Base-by-base conservation (phyloP, 306 rosid genomes). In the Leucaena leucocephala region DNA sequence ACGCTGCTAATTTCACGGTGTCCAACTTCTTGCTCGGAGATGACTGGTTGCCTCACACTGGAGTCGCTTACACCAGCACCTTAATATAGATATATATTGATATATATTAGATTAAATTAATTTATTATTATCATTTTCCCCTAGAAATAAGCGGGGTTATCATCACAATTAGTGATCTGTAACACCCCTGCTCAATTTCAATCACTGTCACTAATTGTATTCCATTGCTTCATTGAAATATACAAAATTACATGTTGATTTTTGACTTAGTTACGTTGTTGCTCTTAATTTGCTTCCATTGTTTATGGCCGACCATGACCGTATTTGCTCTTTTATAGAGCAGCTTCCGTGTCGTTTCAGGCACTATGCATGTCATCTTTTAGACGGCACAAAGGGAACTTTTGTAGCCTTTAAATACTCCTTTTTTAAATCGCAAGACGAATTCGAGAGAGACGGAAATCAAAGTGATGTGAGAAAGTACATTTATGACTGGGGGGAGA, bases 21-120 rank as follows among this genome's bases (percentile, higher is more conserved):
- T 55, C 89, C 0, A 87, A 46, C 70, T 94, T 91, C 86, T 82
- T 94, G 77, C 83, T 89, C 42, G 97, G 89, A 0, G 95, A 92
- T 81, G 76, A 88, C 35, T 92, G 97, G 97, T 67, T 94, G 82
- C 95, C 93, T 9, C 85, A 78, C 68, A 88, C 97, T 0, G 97
- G 98, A 27, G 97, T 94, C 42, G 84, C 92, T 5, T 92, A 85
- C 19, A 14, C 63, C 19, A 67, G 87, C 72, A 82, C 84, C 68
- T 82, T 73, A 1, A 68, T 81, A 2, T 75, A n/a, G 44, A 3
- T 8, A 52, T 52, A 52, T 17, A 17, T n/a, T n/a, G n/a, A n/a
- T 17, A 50, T n/a, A n/a, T 6, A 4, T 8, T 7, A 19, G 2
- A 9, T 77, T 45, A 39, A 66, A 36, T 65, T 65, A 3, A 57